Percentiles rank a stretch among this genome's conserved stretches.
phyloP scores from a whole-genome alignment of 306 rosid species.

The Coriaria nepalensis region DNA sequence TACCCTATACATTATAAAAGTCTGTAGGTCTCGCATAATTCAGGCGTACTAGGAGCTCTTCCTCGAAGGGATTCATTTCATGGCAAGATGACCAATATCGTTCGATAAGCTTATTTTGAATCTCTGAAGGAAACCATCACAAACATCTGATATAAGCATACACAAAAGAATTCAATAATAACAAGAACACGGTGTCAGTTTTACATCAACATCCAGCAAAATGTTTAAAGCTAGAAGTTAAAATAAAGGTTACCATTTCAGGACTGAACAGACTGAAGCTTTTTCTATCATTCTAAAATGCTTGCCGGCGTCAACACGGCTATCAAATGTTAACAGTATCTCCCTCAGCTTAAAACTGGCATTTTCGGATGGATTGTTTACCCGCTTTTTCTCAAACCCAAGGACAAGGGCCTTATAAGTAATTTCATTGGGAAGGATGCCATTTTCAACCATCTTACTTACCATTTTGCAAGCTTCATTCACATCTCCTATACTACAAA shows the following conservation, averaged over 20 bases:
- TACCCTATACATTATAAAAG: no score
- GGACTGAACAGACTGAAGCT: constrained; percentile 2
- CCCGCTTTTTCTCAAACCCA: constrained; percentile 19
- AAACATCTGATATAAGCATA: no score
- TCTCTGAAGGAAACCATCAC: no score
- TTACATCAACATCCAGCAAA: no score
- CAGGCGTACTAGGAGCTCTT: no score
- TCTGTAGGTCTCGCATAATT: no score
- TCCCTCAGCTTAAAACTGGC: constrained; percentile 23
- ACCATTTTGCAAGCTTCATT: constrained; percentile 23
- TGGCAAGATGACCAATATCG: no score
- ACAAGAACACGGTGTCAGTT: no score
- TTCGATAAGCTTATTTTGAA: no score
- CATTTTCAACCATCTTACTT: constrained; percentile 18
- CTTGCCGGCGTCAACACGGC: constrained; percentile 1
- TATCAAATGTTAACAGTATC: constrained; percentile 13
- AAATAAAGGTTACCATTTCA: background rate
- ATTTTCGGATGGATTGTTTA: constrained; percentile 10
- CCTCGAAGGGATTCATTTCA: no score
- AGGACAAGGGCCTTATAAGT: constrained; percentile 19
- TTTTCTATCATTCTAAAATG: constrained; percentile 6
- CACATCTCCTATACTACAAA: constrained; percentile 24
- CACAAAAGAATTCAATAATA: no score
- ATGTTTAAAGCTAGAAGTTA: no score
- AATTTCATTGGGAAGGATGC: constrained; percentile 20